Evolutionary conservation across 192 early-diverging fungal species (phyloP), one percentile per base, ranked within the genome.

Genomic region (Pilaira anomala): DNA sequence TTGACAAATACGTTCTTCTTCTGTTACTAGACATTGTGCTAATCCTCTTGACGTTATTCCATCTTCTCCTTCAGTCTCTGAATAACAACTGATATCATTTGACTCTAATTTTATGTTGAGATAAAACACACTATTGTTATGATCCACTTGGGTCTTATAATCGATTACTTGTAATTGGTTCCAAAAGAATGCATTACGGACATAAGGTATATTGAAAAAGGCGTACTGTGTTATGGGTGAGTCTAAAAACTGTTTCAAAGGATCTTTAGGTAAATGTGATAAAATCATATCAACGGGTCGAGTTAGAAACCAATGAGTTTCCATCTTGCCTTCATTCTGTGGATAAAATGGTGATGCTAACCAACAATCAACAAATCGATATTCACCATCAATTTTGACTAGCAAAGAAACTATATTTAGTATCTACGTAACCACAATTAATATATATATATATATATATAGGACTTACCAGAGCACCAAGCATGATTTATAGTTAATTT

Each of bases 291-390:
- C 63, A 2, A 44, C n/a, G 8, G 70, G 70, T 2, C 30, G 52
- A 24, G 64, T 66, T 3, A 72, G 21, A 33, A 72, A 72, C 70
- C 70, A 72, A 21, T 66, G 64, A 7, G 30, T 7, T 51, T 72
- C 64, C 5, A 48, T 46, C 12, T 29, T 41, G 28, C 42, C 50
- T 2, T 72, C 50, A 40, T 45, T 75, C 18, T 68, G 65, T 3
- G 78, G 75, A 21, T 82, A 76, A 22, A 58, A 69, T 2, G 75
- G 77, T 19, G 78, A 82, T 1, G 75, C 80, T 3, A 82, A 64
- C 63, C 75, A 82, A 21, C 80, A 82, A 48, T 82, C 80, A n/a
- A 82, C 63, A 48, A 82, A 79, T 3, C 80, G 71, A 60, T 82
- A 82, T 36, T 73, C 74, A 2, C 80, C 78, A 9, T 78, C 78